Evolutionary conservation across 495 filamentous ascomycete genomes (phyloP).

Genomic region (Trypethelium eluteriae): DNA sequence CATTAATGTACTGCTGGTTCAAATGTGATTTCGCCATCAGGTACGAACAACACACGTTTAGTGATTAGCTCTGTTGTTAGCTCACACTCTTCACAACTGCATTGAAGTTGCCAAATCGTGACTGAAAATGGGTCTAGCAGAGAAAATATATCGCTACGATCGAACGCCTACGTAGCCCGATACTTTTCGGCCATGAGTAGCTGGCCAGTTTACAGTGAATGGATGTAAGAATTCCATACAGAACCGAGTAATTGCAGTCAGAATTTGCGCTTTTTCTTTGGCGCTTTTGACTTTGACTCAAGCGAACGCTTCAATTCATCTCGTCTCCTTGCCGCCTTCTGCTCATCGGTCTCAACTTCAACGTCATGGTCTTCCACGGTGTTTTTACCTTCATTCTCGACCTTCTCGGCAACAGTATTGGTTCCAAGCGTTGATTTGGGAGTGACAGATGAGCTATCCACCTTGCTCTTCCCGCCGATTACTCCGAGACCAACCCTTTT

Average conservation of each 20-base stretch:
- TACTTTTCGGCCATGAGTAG: too few species aligned
- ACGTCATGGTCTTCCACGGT: conserved; percentile 13
- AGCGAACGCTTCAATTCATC: conserved; percentile 34
- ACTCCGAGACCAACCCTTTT: conserved; percentile 14
- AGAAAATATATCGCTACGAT: too few species aligned
- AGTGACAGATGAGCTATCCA: background rate
- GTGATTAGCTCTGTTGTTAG: too few species aligned
- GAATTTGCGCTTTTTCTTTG: conserved; percentile 34
- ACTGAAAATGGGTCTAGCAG: too few species aligned
- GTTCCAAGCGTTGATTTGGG: background rate
- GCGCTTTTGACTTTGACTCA: conserved; percentile 31
- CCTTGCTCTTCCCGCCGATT: conserved; percentile 23
- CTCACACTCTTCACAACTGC: too few species aligned
- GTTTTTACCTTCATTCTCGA: background rate
- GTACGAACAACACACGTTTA: too few species aligned
- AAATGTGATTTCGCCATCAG: too few species aligned
- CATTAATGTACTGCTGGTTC: background rate
- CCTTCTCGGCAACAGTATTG: conserved; percentile 2
- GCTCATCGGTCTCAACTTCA: conserved; percentile 30
- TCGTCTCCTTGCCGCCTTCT: conserved; percentile 34
- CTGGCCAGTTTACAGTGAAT: too few species aligned
- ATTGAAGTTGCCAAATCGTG: too few species aligned
- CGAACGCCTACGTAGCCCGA: too few species aligned
- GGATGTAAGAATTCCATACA: too few species aligned
- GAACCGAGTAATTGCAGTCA: conserved; percentile 10